Evolutionary conservation across 2,329 filamentous ascomycete genomes (phyloP).

Genomic region (Mycogone perniciosa): DNA sequence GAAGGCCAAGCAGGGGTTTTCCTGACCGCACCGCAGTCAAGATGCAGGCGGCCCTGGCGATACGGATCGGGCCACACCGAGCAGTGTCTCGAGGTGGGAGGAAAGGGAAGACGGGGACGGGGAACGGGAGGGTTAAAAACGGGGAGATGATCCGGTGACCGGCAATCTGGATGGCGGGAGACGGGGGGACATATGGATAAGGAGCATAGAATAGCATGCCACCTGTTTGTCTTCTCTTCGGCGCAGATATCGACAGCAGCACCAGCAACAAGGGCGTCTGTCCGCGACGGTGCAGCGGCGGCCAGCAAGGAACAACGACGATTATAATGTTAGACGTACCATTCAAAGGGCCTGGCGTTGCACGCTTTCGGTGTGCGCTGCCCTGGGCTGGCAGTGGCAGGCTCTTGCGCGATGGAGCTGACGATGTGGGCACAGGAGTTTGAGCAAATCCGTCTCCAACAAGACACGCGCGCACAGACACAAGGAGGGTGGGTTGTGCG

Average conservation of each 20-base stretch:
- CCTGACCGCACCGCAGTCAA: slow-evolving; percentile 10
- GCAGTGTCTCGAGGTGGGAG: neutral
- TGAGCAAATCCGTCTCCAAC: slow-evolving; percentile 8
- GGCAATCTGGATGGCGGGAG: neutral
- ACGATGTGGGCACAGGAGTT: slow-evolving; percentile 14
- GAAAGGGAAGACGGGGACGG: neutral
- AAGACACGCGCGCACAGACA: slow-evolving; percentile 12
- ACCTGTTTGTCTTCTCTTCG: too few relatives aligned
- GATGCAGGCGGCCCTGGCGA: slow-evolving; percentile 1
- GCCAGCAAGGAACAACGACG: neutral
- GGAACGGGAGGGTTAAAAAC: slow-evolving; percentile 1
- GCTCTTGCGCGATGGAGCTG: slow-evolving; percentile 10
- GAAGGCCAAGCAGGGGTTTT: slow-evolving; percentile 4
- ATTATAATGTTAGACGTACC: slow-evolving; percentile 8
- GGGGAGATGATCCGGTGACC: slow-evolving; percentile 7
- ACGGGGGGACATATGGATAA: slow-evolving; percentile 1
- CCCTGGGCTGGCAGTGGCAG: slow-evolving; percentile 1
- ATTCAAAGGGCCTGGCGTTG: slow-evolving; percentile 6
- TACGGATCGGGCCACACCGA: slow-evolving; percentile 1
- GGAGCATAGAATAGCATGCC: neutral
- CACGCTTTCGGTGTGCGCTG: slow-evolving; percentile 6
- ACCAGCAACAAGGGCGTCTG: neutral
- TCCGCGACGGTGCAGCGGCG: neutral
- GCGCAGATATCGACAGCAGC: too few relatives aligned
- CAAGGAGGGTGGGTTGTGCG: slow-evolving; percentile 4